phyloP scores from a whole-genome alignment of 1,139 yeast genomes.

The Suhomyces coccinellae region DNA sequence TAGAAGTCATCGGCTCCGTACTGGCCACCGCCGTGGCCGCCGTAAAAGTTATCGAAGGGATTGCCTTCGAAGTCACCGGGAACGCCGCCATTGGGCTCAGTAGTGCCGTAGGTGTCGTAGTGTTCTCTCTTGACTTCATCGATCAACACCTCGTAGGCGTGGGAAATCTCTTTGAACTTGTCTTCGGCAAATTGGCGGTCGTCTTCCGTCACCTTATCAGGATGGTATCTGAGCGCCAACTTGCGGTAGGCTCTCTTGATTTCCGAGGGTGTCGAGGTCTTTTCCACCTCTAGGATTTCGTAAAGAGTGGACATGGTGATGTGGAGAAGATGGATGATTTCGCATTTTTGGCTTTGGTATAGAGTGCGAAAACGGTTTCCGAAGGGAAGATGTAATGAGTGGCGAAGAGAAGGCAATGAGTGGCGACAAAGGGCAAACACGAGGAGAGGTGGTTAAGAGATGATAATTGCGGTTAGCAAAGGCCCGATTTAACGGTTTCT shows the following conservation, averaged over 20 bases:
- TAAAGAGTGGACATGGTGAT: slow-evolving; percentile 38
- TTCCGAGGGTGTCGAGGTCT: slow-evolving; percentile 62
- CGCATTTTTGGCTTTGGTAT: neutral
- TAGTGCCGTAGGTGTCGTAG: slow-evolving; percentile 59
- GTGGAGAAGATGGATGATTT: slow-evolving; percentile 1
- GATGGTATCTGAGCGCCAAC: slow-evolving; percentile 73
- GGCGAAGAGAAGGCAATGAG: too few relatives aligned
- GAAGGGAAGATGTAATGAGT: neutral
- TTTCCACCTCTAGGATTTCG: slow-evolving; percentile 65
- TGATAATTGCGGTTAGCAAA: too few relatives aligned
- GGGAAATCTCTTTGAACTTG: slow-evolving; percentile 71
- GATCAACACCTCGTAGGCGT: slow-evolving; percentile 73
- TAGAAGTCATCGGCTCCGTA: slow-evolving; percentile 69
- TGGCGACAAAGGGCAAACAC: too few relatives aligned
- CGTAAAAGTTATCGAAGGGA: slow-evolving; percentile 46
- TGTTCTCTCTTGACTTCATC: slow-evolving; percentile 59
- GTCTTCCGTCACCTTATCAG: slow-evolving; percentile 74
- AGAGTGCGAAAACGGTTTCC: neutral
- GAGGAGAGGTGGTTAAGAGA: too few relatives aligned
- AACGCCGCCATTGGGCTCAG: slow-evolving; percentile 26
- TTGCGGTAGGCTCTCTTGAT: slow-evolving; percentile 77
- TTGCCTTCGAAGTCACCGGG: slow-evolving; percentile 28
- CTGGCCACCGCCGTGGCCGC: slow-evolving; percentile 31
- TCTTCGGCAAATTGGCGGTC: slow-evolving; percentile 67
- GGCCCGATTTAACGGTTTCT: too few relatives aligned